Evolutionary conservation across 495 filamentous ascomycete genomes (phyloP).

Genomic region (Hypoxylon trugodes): DNA sequence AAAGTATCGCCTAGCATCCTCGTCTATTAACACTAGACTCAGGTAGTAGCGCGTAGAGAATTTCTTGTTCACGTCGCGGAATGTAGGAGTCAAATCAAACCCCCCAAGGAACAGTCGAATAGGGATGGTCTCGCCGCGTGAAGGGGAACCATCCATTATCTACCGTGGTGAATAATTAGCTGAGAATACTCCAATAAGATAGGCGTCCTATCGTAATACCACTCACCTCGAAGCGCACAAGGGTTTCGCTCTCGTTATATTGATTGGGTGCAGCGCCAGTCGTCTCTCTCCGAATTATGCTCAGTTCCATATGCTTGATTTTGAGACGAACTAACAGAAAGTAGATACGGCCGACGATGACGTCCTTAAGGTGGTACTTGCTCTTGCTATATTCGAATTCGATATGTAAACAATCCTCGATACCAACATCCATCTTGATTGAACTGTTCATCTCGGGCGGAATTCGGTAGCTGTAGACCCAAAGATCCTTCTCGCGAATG

Average conservation of each 20-base stretch:
- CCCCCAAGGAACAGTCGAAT: conserved; percentile 97
- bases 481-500: conserved; percentile 98
- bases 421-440: conserved; percentile 99
- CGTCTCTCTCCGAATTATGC: conserved; percentile 96
- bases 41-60: conserved; percentile 98
- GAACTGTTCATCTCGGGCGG: conserved; percentile 96
- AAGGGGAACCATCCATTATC: conserved; percentile 99
- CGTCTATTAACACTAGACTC: conserved; percentile 94
- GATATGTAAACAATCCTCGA: conserved; percentile 99
- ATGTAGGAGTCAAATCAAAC: conserved; percentile 97
- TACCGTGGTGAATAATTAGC: conserved; percentile 44
- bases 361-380: conserved; percentile 99
- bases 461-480: conserved; percentile 99
- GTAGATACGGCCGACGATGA: conserved; percentile 99
- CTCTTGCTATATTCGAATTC: conserved; percentile 99
- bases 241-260: conserved; percentile 98
- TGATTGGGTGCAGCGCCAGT: conserved; percentile 99
- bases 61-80: conserved; percentile 99
- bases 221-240: conserved; percentile 94
- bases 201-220: neutral
- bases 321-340: conserved; percentile 97
- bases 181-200: neutral
- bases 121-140: conserved; percentile 96
- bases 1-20: conserved; percentile 98
- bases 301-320: conserved; percentile 99